These are phyloP conservation scores for Cercospora berteroae DNA, from an alignment of 2,329 filamentous ascomycete genomes.

Conservation along the genomic window DNA sequence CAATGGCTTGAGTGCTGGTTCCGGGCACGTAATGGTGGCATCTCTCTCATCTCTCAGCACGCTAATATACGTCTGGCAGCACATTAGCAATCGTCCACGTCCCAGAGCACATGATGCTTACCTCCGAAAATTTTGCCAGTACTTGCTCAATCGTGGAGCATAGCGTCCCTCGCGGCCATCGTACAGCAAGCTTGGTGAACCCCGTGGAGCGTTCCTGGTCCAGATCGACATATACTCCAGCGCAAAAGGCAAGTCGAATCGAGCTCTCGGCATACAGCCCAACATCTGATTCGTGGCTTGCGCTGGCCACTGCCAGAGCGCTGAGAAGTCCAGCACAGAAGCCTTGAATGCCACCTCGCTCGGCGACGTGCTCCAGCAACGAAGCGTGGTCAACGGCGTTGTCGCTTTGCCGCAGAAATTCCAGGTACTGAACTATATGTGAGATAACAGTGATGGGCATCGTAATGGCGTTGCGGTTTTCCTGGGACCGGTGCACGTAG, in stretches of 20 bases:
- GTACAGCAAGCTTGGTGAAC: conserved; percentile 4
- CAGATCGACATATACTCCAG: conserved; percentile 68
- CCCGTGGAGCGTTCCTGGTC: conserved; percentile 1
- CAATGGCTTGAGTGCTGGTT: not conserved
- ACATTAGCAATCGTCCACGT: not conserved
- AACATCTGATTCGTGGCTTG: conserved; percentile 63
- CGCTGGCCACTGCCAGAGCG: conserved; percentile 35
- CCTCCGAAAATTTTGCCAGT: not conserved
- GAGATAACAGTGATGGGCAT: conserved; percentile 9
- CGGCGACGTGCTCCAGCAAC: not conserved
- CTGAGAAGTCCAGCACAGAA: conserved; percentile 17
- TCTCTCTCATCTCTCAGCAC: conserved; percentile 6
- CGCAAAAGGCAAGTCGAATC: conserved; percentile 68
- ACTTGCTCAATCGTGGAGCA: not conserved
- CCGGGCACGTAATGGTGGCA: conserved; percentile 4
- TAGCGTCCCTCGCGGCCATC: not conserved
- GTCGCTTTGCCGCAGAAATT: not conserved
- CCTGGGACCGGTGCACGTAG: not conserved
- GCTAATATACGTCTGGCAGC: not conserved
- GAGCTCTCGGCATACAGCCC: conserved; percentile 52
- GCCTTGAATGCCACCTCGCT: conserved; percentile 15
- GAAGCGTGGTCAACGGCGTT: not conserved
- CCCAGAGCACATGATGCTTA: not conserved
- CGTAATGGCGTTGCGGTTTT: conserved; percentile 6
- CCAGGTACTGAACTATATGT: conserved; percentile 9